Evolutionary conservation across 2,329 filamentous ascomycete genomes (phyloP), one percentile per base, ranked within the genome.

Genomic region (Xylaria arbuscula): DNA sequence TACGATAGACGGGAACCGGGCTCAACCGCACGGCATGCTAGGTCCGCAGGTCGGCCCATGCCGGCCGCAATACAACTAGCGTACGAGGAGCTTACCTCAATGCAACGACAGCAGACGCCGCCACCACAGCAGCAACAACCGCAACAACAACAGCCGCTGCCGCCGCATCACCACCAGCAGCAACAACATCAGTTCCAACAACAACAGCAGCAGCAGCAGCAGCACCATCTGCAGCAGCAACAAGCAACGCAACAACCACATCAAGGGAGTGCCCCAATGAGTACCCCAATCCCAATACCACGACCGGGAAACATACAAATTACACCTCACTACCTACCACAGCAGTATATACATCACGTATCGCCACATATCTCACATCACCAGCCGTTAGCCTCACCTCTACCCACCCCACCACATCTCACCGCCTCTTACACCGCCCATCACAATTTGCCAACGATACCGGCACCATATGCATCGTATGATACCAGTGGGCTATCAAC

Each of bases 11-110:
- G 66, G 13, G 68, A 66, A 8, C 47, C 24, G 6, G 62, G 64
- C 32, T 50, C 61, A 47, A 58, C 50, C 3, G 51, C 62, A 24
- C 66, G 66, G 54, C 71, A 66, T 28, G 22, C 51, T 4, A 66
- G 67, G 50, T 42, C 55, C 11, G 28, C 57, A 15, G 32, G 60
- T n/a, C 50, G 71, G n/a, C 38, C 67, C 4, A 65, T 71, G 54
- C 59, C 69, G 22, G 62, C 69, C 24, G 67, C 67, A 24, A 65
- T 72, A 60, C 71, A 71, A 32, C 24, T 72, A 4, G 71, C 67
- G 36, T 67, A 72, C 28, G 71, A 72, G 24, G 71, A 72, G 50
- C 61, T 73, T n/a, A 50, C 68, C 15, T 64, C 65, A 1, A 62
- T 67, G 34, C 70, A 69, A 53, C 58, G 45, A 50, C 66, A 70